Evolutionary conservation across 352 stramenopile genomes (phyloP).

Genomic region (Pythium phragmiticola): DNA sequence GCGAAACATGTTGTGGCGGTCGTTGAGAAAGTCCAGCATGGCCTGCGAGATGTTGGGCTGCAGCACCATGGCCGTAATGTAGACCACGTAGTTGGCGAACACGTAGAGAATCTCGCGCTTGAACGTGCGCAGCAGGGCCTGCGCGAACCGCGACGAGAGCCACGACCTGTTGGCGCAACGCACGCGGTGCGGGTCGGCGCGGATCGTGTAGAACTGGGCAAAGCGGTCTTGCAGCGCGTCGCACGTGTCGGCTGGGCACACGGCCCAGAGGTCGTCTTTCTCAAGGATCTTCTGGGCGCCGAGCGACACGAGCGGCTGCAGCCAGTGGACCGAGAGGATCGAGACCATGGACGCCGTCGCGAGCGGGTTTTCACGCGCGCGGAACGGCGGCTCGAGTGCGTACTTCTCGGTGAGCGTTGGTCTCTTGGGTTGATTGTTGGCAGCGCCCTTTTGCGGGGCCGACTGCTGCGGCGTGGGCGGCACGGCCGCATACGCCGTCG

Average conservation of each 20-base stretch:
- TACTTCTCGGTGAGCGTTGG: conserved; percentile 31
- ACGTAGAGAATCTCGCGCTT: conserved; percentile 26
- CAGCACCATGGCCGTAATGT: conserved; percentile 34
- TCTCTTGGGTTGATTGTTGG: conserved; percentile 1
- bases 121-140: conserved; percentile 30
- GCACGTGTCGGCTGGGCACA: conserved; percentile 30
- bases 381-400: conserved; percentile 19
- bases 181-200: not conserved
- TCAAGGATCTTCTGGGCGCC: conserved; percentile 37
- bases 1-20: conserved; percentile 27
- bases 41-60: conserved; percentile 38
- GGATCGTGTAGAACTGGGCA: conserved; percentile 21
- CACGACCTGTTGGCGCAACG: not conserved
- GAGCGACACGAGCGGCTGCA: conserved; percentile 39
- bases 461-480: conserved; percentile 20
- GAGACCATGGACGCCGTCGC: conserved; percentile 33
- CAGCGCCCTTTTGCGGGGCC: not conserved
- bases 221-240: conserved; percentile 32
- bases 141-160: conserved; percentile 28
- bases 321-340: conserved; percentile 34
- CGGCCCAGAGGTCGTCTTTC: conserved; percentile 40
- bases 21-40: conserved; percentile 36
- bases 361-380: conserved; percentile 32
- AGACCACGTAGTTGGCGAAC: conserved; percentile 30
- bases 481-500: conserved; percentile 21